Evolutionary conservation across 2,329 filamentous ascomycete genomes (phyloP), one percentile per base, ranked within the genome.

Genomic region (Simplicillium aogashimaense): DNA sequence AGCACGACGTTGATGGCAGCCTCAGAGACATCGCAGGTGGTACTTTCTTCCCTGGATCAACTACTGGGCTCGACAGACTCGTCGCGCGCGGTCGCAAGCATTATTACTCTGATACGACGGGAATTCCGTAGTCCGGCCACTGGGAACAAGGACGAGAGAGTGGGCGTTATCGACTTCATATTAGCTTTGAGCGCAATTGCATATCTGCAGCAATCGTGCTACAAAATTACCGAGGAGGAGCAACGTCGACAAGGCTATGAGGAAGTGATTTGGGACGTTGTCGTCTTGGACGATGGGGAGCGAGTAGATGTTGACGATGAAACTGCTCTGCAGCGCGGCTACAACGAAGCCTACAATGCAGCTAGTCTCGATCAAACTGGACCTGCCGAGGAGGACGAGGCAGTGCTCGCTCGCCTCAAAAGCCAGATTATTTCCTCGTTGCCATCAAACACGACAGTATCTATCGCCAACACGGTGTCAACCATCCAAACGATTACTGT

Each of bases 31-130:
- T 76, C 76, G 0, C 74, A 78, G 43, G 59, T 79, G 28, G 58
- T 79, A 1, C 60, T 83, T 8, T 69, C 69, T 3, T 71, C 73
- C 1, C 60, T 83, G 16, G 78, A 83, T 51, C 73, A 78, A 46
- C 71, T 82, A 31, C 73, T 83, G 20, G 79, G 79, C 12, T 79
- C 76, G 3, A 83, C 79, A n/a, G 79, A 83, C 53, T 81, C 78
- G 2, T 82, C 78, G 2, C 64, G 78, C 32, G 78, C 79, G 10
- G 79, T 83, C 43, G 76, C 78, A 3, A 78, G 76, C 53, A 82
- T 83, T 50, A 70, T 83, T 47, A 74, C 74, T 1, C 60, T 83
- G 28, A 71, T 83, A 36, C 69, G 76, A 25, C 69, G 76, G 42
- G 79, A 83, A 54, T 80, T 83, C 43, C 70, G 72, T 39, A 78